A percentile compares a stretch with the other conserved stretches of the same genome.
Conservation (phyloP, 176 grass and related monocot species). For the Typha latifolia region DNA sequence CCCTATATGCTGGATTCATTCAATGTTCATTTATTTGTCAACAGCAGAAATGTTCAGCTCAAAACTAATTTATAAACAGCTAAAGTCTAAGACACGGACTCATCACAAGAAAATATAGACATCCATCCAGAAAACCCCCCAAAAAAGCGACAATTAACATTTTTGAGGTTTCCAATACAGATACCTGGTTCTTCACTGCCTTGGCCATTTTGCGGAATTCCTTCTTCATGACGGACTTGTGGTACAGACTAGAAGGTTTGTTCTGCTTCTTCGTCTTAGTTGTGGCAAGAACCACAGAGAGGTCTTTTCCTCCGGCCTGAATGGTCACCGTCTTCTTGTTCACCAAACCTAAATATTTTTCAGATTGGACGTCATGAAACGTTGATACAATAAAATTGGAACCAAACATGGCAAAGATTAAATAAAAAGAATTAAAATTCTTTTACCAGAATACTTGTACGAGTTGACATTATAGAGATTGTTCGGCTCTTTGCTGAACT, state of each 20-base stretch:
- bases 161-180: not conserved
- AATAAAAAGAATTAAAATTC: not conserved
- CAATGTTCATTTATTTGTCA: no score
- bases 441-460: conserved; percentile 74
- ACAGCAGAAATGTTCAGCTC: no score
- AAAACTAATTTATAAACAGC: no score
- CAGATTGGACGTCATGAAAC: not conserved
- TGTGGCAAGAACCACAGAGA: conserved; percentile 32
- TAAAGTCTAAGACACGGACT: no score
- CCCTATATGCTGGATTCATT: no score
- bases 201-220: conserved; percentile 86
- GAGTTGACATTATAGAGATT: conserved; percentile 88
- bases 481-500: conserved; percentile 94
- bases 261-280: conserved; percentile 83
- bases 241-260: conserved; percentile 31
- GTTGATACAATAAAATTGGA: not conserved
- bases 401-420: not conserved
- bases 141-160: not conserved
- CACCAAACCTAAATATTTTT: conserved; percentile 49
- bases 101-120: no score
- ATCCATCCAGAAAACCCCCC: no score
- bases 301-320: conserved; percentile 41
- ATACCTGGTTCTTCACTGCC: conserved; percentile 84
- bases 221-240: conserved; percentile 74
- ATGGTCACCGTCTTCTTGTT: conserved; percentile 65